Evolutionary conservation across 1,139 yeast species (phyloP).

Genomic region (Yamadazyma atlantica): DNA sequence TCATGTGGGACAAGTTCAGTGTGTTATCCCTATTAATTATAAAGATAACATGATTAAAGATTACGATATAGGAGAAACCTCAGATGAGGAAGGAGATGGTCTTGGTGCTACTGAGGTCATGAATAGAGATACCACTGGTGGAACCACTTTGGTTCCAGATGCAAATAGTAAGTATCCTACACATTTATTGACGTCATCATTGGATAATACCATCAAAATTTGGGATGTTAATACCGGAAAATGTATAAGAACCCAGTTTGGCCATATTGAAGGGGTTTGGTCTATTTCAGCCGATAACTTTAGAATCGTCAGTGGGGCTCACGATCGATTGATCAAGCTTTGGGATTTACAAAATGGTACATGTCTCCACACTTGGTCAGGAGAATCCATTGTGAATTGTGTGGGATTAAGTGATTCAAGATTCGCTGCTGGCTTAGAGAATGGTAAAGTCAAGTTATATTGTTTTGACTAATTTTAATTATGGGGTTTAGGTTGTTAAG

Average conservation of each 20-base stretch:
- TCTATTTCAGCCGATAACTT: slow-evolving; percentile 93
- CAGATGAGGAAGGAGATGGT: slow-evolving; percentile 28
- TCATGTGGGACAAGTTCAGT: slow-evolving; percentile 87
- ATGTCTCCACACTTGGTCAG: slow-evolving; percentile 88
- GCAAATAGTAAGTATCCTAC: slow-evolving; percentile 54
- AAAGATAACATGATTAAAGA: slow-evolving; percentile 42
- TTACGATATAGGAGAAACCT: slow-evolving; percentile 36
- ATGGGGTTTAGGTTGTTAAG: neutral
- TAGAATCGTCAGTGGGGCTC: slow-evolving; percentile 91
- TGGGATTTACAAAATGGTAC: slow-evolving; percentile 96
- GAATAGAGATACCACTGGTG: slow-evolving; percentile 1
- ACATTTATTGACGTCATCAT: slow-evolving; percentile 80
- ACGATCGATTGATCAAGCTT: slow-evolving; percentile 83
- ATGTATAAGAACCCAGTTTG: slow-evolving; percentile 91
- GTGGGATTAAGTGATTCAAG: slow-evolving; percentile 88
- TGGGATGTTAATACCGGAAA: slow-evolving; percentile 85
- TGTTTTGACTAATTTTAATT: slow-evolving; percentile 54
- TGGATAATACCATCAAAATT: slow-evolving; percentile 89
- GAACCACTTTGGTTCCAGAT: slow-evolving; percentile 16
- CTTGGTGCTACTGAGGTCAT: slow-evolving; percentile 8
- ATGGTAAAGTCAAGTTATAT: slow-evolving; percentile 79
- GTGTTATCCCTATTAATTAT: slow-evolving; percentile 79
- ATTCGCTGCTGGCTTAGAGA: slow-evolving; percentile 87
- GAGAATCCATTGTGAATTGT: slow-evolving; percentile 74
- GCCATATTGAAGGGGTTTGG: slow-evolving; percentile 98